Evolutionary conservation across 2,329 filamentous ascomycete species (phyloP).

Genomic region (Fusarium decemcellulare): DNA sequence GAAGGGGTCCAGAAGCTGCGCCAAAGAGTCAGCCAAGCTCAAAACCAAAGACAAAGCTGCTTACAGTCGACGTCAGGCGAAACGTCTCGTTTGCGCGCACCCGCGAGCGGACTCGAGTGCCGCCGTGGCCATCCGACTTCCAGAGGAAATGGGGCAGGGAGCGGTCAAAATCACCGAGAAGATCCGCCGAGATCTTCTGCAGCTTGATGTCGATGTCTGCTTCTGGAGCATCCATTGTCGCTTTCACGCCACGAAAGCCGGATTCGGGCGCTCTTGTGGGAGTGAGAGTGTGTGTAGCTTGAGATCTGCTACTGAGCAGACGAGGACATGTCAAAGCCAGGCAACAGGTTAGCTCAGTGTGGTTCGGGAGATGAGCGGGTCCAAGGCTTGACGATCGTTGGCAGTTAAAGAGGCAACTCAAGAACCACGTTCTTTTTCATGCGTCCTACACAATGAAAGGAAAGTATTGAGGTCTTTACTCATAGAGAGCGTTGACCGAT

Average conservation of each 20-base stretch:
- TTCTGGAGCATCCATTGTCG: conserved; percentile 71
- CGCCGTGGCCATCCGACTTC: conserved; percentile 63
- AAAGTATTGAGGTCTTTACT: not conserved
- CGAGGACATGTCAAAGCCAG: conserved; percentile 19
- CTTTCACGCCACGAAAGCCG: not conserved
- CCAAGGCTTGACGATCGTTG: conserved; percentile 4
- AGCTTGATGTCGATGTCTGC: conserved; percentile 74
- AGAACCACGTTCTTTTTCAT: not conserved
- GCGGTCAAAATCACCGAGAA: conserved; percentile 71
- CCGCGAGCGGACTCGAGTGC: conserved; percentile 59
- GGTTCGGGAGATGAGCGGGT: conserved; percentile 22
- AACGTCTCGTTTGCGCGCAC: conserved; percentile 66
- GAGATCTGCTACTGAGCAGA: conserved; percentile 1
- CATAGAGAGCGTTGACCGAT: not conserved
- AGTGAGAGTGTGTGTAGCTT: not conserved
- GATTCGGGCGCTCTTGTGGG: conserved; percentile 6
- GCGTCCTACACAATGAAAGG: too few species aligned
- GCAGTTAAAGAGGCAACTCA: not conserved
- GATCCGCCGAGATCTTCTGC: conserved; percentile 71
- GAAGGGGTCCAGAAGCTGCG: conserved; percentile 82
- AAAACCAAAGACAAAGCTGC: not conserved
- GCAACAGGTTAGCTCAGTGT: conserved; percentile 16
- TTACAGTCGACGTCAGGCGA: conserved; percentile 63
- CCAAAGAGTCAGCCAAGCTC: conserved; percentile 2
- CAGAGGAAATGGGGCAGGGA: conserved; percentile 67